Evolutionary conservation across 257 asterid genomes (phyloP), one percentile per base, ranked within the genome.

Genomic region (Lycium ferocissimum): DNA sequence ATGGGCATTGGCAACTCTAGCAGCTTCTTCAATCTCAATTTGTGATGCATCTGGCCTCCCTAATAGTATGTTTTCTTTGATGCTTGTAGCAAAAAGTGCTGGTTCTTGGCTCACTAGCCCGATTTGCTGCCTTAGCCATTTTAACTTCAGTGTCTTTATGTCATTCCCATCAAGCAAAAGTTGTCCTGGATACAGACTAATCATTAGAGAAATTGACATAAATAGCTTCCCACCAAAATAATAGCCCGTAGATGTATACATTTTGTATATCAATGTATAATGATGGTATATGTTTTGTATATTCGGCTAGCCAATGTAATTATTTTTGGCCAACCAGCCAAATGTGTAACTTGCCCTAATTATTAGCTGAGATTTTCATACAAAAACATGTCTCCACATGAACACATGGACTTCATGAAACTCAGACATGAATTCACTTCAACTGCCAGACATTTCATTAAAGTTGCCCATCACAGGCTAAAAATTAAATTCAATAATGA

Each of bases 101-200:
- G 98, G 98, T 51, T 95, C 98, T 87, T 95, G 98, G 91, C 98
- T 95, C 66, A 95, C 98, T 22, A 95, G 92, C 72, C 98, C 98
- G 17, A 95, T 92, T 86, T 95, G 98, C 86, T 92, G 95, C 79
- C 98, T 91, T 22, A 95, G 71, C 98, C 98, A 95, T 88, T 86
- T 92, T 89, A 94, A 85, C 81, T 95, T 93, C 79, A 95, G 37
- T 47, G 91, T 82, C 93, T 90, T 94, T 65, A 95, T 92, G 86
- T 94, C 96, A 80, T 90, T 92, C 63, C 98, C 98, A 51, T 95
- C 98, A 6, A 95, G 87, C 85, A 92, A 51, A 76, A 94, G 90
- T 91, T 89, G 93, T 54, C 99, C 99, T 95, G 92, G 89, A 81
- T 33, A 91, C 59, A 47, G 35, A 85, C 75, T 88, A 85, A 78